Base-by-base conservation (phyloP, 495 filamentous ascomycete genomes). In the Xylaria flabelliformis region DNA sequence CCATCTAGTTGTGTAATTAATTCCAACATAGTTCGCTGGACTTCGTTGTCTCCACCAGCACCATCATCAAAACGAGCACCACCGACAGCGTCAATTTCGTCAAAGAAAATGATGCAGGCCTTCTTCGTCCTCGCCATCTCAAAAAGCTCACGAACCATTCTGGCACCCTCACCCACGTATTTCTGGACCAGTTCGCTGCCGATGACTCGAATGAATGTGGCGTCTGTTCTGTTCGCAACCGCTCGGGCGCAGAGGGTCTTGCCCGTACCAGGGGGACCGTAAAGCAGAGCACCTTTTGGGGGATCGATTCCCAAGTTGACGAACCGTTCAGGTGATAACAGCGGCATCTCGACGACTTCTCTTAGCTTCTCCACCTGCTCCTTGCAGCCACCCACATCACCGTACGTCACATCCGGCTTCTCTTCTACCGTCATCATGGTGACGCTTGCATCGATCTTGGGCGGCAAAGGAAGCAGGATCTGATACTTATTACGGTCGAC, bases 361-460 rank as follows among this genome's bases (percentile, higher is more conserved):
- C 96, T 89, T 75, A 99, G 89, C 85, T 99, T 99, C 87, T 99
- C 96, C 50, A 99, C 97, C 80, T 99, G 96, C 80, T 99, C 96
- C 84, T 99, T 99, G 89, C 95, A 98, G 70, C 96, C 96, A 77
- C 96, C 96, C 21, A 99, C 97, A 84, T 99, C 96, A 73, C 96
- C 95, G 79, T 99, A 99, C 73, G 96, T 99, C 64, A 99, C 96
- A 82, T 99, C 96, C 17, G 96, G 96, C 87, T 99, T 99, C 82
- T 99, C 96, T 85, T 99, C 96, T 67, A 99, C 96, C 19, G 96
- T 98, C 96, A 99, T 99, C 96, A 99, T 99, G 64, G 96, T 99
- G 74, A 99, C 96, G 75, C 92, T 96, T 64, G 96, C 95, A 79
- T 99, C 96, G 88, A 99, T 99, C 87, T 98, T 99, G 13, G 96